A percentile compares a stretch with the other conserved stretches of the same genome.
These are phyloP conservation scores for Hypomyces rosellus DNA, from an alignment of 2,329 filamentous ascomycete species.

Conservation along the genomic window DNA sequence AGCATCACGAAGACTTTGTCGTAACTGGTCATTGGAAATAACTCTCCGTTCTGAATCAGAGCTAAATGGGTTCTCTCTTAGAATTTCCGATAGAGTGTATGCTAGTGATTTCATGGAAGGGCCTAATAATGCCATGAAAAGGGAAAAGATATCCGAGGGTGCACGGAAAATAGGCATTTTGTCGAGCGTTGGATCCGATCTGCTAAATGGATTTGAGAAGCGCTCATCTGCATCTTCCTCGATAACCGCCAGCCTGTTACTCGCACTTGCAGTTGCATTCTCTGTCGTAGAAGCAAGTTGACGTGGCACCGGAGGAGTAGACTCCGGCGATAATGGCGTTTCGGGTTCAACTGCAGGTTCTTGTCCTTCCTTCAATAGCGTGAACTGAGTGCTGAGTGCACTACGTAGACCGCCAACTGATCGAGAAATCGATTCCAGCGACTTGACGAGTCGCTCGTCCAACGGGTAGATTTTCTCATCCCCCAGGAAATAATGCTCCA, in stretches of 20 bases:
- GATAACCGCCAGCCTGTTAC: conserved; percentile 53
- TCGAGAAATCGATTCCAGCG: conserved; percentile 77
- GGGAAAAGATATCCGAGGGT: conserved; percentile 80
- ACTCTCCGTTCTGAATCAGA: conserved; percentile 61
- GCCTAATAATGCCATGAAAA: conserved; percentile 83
- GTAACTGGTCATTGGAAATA: conserved; percentile 71
- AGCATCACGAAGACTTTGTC: conserved; percentile 72
- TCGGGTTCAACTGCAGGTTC: neutral
- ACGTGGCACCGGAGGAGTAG: conserved; percentile 13
- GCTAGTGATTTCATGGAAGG: conserved; percentile 96
- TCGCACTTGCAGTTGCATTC: conserved; percentile 31
- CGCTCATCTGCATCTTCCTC: conserved; percentile 51
- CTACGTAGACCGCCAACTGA: conserved; percentile 86
- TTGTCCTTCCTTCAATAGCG: conserved; percentile 62
- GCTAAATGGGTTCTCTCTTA: conserved; percentile 81
- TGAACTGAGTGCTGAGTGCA: conserved; percentile 83
- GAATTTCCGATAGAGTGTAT: conserved; percentile 80
- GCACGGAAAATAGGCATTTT: conserved; percentile 41
- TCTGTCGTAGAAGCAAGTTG: conserved; percentile 13
- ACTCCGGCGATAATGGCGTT: neutral
- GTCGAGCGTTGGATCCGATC: conserved; percentile 25
- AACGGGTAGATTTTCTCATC: conserved; percentile 72
- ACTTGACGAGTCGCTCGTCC: conserved; percentile 74
- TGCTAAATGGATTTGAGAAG: conserved; percentile 17
- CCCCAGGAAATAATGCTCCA: conserved; percentile 79